Base-by-base conservation (phyloP, 441 rosid species). In the Syzygium syzygioides region DNA sequence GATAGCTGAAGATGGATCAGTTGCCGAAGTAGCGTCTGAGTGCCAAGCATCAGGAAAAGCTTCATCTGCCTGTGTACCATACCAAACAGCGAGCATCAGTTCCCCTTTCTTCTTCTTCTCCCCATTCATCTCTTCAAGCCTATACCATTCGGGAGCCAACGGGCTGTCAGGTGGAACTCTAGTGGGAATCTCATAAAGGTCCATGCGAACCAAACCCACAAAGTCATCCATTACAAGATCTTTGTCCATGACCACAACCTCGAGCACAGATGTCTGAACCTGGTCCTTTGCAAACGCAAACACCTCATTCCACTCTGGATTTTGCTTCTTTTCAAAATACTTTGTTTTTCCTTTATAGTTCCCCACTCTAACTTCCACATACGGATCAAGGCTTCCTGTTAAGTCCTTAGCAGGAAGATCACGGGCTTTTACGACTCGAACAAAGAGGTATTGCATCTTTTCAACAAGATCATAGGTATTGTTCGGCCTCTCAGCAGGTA, bases 41-140 rank as follows among this genome's bases (percentile, higher is more conserved):
- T 96, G 97, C 91, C 94, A 95, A 86, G 99, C 99, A 87, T 97
- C 97, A 64, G 99, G 93, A 88, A 95, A 98, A 59, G 99, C 96
- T 92, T 97, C 99, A 52, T 98, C 99, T 25, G 99, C 99, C 90
- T 98, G 99, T 14, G 99, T 97, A 83, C 99, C 98, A 87, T 92
- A 94, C 99, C 99, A 98, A 88, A 98, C 97, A 34, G 98, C 95
- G 52, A 96, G 92, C 99, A 98, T 98, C 87, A 98, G 88, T 86
- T 98, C 99, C 7, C 98, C 99, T 84, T 18, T 64, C 48, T 90
- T 94, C 57, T 10, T 89, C 90, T 96, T 96, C 89, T 89, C 96
- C 30, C 96, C 93, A 87, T 94, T 91, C 92, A 89, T 92, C 89
- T 95, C 95, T 89, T 94, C 96, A 34, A 98, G 96, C 55, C 95